Conservation (phyloP, 2,329 filamentous ascomycete genomes). For the Xylariaceae sp. region DNA sequence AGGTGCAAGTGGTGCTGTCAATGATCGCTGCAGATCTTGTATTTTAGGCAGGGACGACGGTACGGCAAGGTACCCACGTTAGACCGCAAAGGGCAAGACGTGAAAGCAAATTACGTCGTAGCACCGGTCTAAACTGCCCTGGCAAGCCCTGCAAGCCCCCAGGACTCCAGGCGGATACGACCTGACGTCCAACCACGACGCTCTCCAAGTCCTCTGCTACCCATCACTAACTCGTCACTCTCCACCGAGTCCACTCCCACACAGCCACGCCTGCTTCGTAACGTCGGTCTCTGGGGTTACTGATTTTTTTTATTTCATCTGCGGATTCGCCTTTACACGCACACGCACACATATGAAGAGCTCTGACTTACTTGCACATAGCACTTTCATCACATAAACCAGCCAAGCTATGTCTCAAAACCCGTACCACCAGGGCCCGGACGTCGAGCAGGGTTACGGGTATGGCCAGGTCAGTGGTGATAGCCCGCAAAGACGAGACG, state of each 20-base stretch:
- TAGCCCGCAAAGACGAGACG: too few species aligned
- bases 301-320: background rate
- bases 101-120: background rate
- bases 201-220: background rate
- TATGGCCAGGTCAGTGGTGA: slow-evolving; percentile 39
- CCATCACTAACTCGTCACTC: background rate
- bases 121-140: background rate
- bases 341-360: background rate
- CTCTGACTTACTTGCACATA: background rate
- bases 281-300: background rate
- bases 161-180: background rate
- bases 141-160: too few species aligned
- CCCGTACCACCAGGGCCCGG: slow-evolving; percentile 54
- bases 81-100: background rate
- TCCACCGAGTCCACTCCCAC: background rate
- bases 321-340: background rate
- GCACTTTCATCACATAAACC: background rate
- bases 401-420: slow-evolving; percentile 56
- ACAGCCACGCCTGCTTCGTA: background rate
- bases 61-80: background rate
- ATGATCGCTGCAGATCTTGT: background rate
- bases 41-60: background rate
- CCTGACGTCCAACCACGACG: background rate
- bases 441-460: slow-evolving; percentile 43
- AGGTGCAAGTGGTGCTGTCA: background rate